These are phyloP conservation scores for Trypanosoma theileri DNA, from an alignment of 208 protist genomes.

Conservation along the genomic window DNA sequence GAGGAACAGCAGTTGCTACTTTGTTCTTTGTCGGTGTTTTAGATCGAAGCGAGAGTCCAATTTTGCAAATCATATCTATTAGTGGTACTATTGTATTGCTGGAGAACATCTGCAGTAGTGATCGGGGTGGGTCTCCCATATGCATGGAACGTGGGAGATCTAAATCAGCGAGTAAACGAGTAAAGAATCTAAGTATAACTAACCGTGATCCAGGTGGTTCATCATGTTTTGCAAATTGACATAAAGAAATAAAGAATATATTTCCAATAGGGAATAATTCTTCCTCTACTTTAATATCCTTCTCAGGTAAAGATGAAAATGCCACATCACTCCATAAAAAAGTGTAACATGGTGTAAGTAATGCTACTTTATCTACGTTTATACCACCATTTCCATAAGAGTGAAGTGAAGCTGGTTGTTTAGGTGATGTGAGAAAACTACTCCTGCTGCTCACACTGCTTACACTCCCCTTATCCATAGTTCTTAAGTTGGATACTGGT, in stretches of 20 bases:
- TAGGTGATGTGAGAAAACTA: constrained; percentile 1
- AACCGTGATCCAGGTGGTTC: constrained; percentile 46
- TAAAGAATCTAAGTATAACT: constrained; percentile 63
- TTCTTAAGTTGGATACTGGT: not conserved
- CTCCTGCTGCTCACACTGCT: constrained; percentile 15
- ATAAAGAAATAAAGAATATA: constrained; percentile 65
- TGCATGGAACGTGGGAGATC: constrained; percentile 39
- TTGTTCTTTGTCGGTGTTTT: not conserved
- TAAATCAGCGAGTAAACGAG: constrained; percentile 43
- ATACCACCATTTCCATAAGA: not conserved
- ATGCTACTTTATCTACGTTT: not conserved
- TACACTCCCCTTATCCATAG: not conserved
- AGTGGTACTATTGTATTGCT: constrained; percentile 50
- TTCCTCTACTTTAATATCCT: not conserved
- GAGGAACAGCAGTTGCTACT: too few species aligned
- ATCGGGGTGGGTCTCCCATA: constrained; percentile 36
- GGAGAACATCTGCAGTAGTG: constrained; percentile 62
- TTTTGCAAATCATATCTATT: constrained; percentile 60
- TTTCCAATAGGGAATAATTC: constrained; percentile 42
- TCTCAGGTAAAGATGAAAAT: not conserved
- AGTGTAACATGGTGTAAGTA: constrained; percentile 58
- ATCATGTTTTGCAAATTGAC: constrained; percentile 77
- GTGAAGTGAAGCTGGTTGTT: not conserved
- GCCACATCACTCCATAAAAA: constrained; percentile 40
- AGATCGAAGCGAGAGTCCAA: constrained; percentile 35